phyloP scores from a whole-genome alignment of 805 yeast genomes.

The Scheffersomyces stipitis region DNA sequence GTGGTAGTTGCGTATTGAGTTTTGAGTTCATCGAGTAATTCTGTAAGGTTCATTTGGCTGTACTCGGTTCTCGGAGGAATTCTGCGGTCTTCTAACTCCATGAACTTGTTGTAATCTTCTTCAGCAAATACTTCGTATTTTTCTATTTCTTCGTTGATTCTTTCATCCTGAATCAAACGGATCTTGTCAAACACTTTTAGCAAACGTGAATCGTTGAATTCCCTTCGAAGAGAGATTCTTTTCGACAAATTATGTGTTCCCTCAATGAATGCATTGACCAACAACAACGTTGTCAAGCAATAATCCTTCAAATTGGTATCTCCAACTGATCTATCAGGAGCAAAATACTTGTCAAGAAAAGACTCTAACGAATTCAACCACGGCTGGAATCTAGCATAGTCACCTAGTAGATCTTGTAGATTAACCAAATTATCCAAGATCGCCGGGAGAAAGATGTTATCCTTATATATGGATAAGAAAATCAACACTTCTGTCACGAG shows the following conservation, averaged over 20 bases:
- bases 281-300: constrained; percentile 33
- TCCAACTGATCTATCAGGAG: constrained; percentile 12
- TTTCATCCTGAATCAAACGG: constrained; percentile 25
- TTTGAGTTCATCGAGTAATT: constrained; percentile 10
- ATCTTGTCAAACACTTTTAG: constrained; percentile 36
- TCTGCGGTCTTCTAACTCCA: constrained; percentile 8
- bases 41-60: constrained; percentile 1
- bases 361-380: constrained; percentile 40
- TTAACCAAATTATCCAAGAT: constrained; percentile 31
- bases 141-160: constrained; percentile 37
- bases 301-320: constrained; percentile 31
- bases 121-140: constrained; percentile 39
- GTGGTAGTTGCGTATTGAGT: no score
- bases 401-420: constrained; percentile 37
- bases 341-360: constrained; percentile 30
- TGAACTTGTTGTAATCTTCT: constrained; percentile 34
- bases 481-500: constrained; percentile 43
- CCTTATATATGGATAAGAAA: constrained; percentile 29
- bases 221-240: constrained; percentile 33
- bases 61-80: not conserved
- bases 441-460: constrained; percentile 22
- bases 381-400: constrained; percentile 37
- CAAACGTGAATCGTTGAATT: constrained; percentile 36
- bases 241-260: constrained; percentile 25
- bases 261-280: constrained; percentile 33